A percentile compares a stretch with the other conserved stretches of the same genome.
Conservation (phyloP, 164 flowering plant species). For the Protea cynaroides region DNA sequence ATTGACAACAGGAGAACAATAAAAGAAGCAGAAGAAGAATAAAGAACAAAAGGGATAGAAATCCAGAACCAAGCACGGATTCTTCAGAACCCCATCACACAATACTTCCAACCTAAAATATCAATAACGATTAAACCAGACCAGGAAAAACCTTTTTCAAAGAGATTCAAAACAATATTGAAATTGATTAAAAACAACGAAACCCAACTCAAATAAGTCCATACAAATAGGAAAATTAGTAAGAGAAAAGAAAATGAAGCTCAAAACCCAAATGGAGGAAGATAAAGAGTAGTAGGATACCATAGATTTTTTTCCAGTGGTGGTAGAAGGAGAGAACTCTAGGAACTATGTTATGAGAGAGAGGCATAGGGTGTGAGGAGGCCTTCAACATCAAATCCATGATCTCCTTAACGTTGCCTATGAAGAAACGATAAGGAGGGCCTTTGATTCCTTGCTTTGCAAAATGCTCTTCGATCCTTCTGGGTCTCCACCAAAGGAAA, state of each 20-base stretch:
- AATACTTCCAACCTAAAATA: neutral
- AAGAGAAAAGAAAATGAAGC: neutral
- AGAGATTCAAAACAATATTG: neutral
- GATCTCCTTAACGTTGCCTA: slow-evolving; percentile 85
- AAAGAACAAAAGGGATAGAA: no score
- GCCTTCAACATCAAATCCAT: slow-evolving; percentile 68
- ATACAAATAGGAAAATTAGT: neutral
- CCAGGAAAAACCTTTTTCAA: neutral
- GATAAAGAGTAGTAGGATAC: slow-evolving; percentile 29
- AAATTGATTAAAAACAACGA: neutral
- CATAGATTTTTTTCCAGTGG: slow-evolving; percentile 98
- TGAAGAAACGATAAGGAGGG: slow-evolving; percentile 85
- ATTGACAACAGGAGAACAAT: neutral
- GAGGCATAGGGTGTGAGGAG: slow-evolving; percentile 76
- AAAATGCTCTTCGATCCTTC: slow-evolving; percentile 70
- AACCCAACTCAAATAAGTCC: neutral
- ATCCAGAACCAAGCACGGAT: no score
- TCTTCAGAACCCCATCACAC: neutral
- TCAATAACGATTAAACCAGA: neutral
- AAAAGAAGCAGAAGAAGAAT: neutral
- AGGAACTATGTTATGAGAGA: slow-evolving; percentile 92
- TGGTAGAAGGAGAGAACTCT: slow-evolving; percentile 93
- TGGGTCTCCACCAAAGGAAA: slow-evolving; percentile 85
- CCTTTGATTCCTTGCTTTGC: slow-evolving; percentile 90
- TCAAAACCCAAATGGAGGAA: slow-evolving; percentile 1